A percentile compares a stretch with the other conserved stretches of the same genome.
phyloP scores from a whole-genome alignment of 1,139 yeast genomes.

The Taphrina pruni region DNA sequence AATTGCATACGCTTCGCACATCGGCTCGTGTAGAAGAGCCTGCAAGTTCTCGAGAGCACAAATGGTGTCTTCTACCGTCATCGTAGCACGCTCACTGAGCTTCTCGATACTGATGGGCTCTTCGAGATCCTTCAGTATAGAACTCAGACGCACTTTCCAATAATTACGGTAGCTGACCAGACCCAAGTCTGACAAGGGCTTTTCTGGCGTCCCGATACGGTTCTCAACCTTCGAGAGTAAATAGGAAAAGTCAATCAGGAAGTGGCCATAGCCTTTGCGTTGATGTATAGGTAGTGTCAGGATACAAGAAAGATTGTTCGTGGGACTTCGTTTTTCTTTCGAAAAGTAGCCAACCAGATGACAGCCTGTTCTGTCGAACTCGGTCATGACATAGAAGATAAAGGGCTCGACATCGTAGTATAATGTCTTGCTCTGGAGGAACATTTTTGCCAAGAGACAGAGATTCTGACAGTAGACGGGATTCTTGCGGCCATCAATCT shows the following conservation, averaged over 20 bases:
- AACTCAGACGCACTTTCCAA: slow-evolving; percentile 76
- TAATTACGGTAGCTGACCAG: slow-evolving; percentile 81
- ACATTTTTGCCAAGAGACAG: slow-evolving; percentile 85
- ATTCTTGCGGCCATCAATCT: slow-evolving; percentile 87
- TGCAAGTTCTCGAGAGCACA: slow-evolving; percentile 81
- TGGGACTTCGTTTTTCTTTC: slow-evolving; percentile 58
- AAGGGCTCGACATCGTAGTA: slow-evolving; percentile 96
- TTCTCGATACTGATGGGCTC: slow-evolving; percentile 61
- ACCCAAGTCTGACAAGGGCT: slow-evolving; percentile 88
- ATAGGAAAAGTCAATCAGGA: slow-evolving; percentile 88
- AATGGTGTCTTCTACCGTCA: slow-evolving; percentile 80
- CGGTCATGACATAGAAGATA: slow-evolving; percentile 82
- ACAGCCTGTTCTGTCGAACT: slow-evolving; percentile 64
- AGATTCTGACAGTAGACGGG: slow-evolving; percentile 82
- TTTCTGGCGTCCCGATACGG: slow-evolving; percentile 90
- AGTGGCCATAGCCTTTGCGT: slow-evolving; percentile 85
- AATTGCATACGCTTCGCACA: slow-evolving; percentile 60
- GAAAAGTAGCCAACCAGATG: slow-evolving; percentile 94
- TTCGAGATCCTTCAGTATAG: slow-evolving; percentile 55
- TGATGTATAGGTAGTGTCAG: slow-evolving; percentile 87
- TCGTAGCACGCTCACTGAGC: slow-evolving; percentile 74
- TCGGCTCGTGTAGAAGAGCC: slow-evolving; percentile 61
- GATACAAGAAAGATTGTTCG: slow-evolving; percentile 87
- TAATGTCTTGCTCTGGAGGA: slow-evolving; percentile 85
- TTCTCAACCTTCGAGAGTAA: slow-evolving; percentile 74